Percentiles rank a stretch among this genome's conserved stretches.
phyloP scores from a whole-genome alignment of 495 filamentous ascomycete genomes.

The Bacidia gigantensis region DNA sequence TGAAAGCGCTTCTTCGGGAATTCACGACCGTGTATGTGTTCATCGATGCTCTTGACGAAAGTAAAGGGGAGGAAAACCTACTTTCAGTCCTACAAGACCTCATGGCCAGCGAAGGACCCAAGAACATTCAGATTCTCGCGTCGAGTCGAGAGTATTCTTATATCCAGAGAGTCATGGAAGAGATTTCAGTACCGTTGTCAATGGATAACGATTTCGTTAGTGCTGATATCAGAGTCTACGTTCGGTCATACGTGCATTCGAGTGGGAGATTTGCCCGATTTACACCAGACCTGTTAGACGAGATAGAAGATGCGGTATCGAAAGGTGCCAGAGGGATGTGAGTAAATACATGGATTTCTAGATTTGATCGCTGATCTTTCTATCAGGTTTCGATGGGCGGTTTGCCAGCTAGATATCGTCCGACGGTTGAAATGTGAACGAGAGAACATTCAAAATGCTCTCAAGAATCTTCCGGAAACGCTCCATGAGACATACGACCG shows the following conservation, averaged over 20 bases:
- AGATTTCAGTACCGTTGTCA: constrained; percentile 13
- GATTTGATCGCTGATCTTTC: neutral
- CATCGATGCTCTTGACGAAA: constrained; percentile 27
- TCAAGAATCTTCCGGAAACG: constrained; percentile 24
- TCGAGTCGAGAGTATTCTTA: constrained; percentile 31
- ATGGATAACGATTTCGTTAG: constrained; percentile 25
- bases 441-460: constrained; percentile 16
- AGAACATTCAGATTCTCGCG: constrained; percentile 25
- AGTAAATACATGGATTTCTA: constrained; percentile 10
- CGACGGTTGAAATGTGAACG: constrained; percentile 10
- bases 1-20: constrained; percentile 1
- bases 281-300: constrained; percentile 9
- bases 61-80: constrained; percentile 13
- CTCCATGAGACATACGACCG: constrained; percentile 29
- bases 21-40: constrained; percentile 17
- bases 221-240: constrained; percentile 23
- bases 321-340: constrained; percentile 28
- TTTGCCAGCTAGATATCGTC: constrained; percentile 31
- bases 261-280: constrained; percentile 17
- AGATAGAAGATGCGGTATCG: constrained; percentile 21
- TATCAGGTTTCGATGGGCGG: constrained; percentile 31
- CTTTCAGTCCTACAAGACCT: constrained; percentile 15
- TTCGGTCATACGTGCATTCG: constrained; percentile 14
- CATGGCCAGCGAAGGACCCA: constrained; percentile 19
- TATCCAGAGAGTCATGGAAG: constrained; percentile 20